Conservation (phyloP, 2,329 filamentous ascomycete species). For the Phialophora chinensis region DNA sequence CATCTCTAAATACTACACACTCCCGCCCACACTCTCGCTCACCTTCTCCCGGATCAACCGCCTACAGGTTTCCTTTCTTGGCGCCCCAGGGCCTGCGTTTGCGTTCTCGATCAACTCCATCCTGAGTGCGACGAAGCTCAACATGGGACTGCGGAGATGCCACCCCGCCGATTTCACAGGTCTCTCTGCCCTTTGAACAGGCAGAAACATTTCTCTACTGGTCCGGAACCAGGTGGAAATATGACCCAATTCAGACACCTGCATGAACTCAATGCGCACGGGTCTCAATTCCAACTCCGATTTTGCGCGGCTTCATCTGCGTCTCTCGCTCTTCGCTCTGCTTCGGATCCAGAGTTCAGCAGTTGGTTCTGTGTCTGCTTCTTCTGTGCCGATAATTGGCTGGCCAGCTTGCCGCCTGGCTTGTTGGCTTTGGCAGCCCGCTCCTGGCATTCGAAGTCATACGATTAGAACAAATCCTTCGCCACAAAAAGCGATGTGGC, state of each 20-base stretch:
- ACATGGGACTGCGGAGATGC: not conserved
- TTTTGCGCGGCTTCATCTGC: slow-evolving; percentile 58
- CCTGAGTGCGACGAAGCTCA: not conserved
- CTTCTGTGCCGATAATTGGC: slow-evolving; percentile 76
- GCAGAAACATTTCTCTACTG: not conserved
- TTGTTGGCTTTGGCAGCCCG: slow-evolving; percentile 64
- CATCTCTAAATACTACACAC: not conserved
- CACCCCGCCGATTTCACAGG: not conserved
- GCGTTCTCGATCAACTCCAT: not conserved
- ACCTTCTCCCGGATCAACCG: not conserved
- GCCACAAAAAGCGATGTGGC: not conserved
- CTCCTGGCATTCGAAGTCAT: slow-evolving; percentile 60
- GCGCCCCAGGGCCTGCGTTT: not conserved
- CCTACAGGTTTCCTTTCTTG: not conserved
- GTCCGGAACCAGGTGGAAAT: not conserved
- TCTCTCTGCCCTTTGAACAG: not conserved
- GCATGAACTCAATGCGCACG: not conserved
- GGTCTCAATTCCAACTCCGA: slow-evolving; percentile 31
- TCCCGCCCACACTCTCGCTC: not conserved
- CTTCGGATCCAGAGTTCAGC: slow-evolving; percentile 69
- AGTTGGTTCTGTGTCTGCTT: slow-evolving; percentile 72
- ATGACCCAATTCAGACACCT: not conserved
- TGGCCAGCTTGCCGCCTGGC: slow-evolving; percentile 69
- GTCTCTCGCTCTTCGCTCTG: slow-evolving; percentile 70
- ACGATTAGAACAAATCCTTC: not conserved